Evolutionary conservation across 2,329 filamentous ascomycete genomes (phyloP).

Genomic region (Talaromyces sp.): DNA sequence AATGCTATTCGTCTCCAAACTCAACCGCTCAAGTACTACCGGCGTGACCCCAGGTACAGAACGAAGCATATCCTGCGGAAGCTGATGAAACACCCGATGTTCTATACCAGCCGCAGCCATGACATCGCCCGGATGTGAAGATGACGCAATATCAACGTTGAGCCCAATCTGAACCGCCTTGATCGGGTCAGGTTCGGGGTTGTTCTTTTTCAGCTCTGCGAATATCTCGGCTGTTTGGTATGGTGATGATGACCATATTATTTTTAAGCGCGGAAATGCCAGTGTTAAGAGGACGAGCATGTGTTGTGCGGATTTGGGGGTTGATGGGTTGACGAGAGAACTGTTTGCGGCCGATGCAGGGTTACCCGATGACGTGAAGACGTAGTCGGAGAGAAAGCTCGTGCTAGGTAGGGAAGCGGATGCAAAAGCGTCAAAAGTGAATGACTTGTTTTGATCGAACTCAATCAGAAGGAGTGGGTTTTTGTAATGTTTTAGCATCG

Average conservation of each 20-base stretch:
- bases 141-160: constrained; percentile 46
- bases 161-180: constrained; percentile 79
- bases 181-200: constrained; percentile 84
- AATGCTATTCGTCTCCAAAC: constrained; percentile 68
- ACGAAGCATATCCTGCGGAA: constrained; percentile 85
- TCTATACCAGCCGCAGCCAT: constrained; percentile 50
- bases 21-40: constrained; percentile 68
- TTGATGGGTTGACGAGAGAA: constrained; percentile 57
- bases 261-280: constrained; percentile 79
- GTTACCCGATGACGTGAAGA: constrained; percentile 34
- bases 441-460: constrained; percentile 95
- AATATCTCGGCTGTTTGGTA: constrained; percentile 98
- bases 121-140: constrained; percentile 43
- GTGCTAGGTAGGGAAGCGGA: constrained; percentile 37
- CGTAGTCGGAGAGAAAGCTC: constrained; percentile 51
- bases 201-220: constrained; percentile 81
- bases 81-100: constrained; percentile 69
- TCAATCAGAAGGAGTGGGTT: constrained; percentile 89
- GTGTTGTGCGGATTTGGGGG: constrained; percentile 73
- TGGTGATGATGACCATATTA: constrained; percentile 90
- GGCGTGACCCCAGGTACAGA: constrained; percentile 78
- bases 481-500: constrained; percentile 92
- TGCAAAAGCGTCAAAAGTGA: constrained; percentile 72
- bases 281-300: constrained; percentile 90
- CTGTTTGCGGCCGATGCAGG: constrained; percentile 52